Percentiles rank a stretch among this genome's conserved stretches.
Evolutionary conservation across 192 early-diverging fungal species (phyloP).

Genomic region (Phycomyces blakesleeanus): DNA sequence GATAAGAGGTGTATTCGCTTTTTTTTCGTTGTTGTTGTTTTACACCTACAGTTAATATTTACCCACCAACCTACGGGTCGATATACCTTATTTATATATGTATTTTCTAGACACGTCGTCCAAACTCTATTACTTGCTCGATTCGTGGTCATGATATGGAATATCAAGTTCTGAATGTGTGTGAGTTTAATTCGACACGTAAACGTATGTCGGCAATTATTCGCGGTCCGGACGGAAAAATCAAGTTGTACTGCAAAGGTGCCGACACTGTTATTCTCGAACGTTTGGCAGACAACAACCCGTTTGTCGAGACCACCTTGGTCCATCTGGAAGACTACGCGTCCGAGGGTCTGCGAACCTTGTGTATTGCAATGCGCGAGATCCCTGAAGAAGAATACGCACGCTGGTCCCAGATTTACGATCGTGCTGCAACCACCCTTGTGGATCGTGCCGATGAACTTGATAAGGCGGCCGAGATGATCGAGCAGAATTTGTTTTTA

Average conservation of each 20-base stretch:
- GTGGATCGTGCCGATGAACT: slow-evolving; percentile 83
- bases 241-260: slow-evolving; percentile 94
- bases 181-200: slow-evolving; percentile 97
- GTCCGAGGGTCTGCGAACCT: slow-evolving; percentile 90
- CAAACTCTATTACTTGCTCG: slow-evolving; percentile 51
- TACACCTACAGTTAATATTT: too few species aligned
- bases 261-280: slow-evolving; percentile 97
- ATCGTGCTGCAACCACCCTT: slow-evolving; percentile 87
- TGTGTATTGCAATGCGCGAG: slow-evolving; percentile 94
- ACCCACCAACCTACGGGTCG: too few species aligned
- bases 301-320: slow-evolving; percentile 70
- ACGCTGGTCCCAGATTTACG: slow-evolving; percentile 78
- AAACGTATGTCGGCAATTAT: slow-evolving; percentile 97
- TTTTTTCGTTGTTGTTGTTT: too few species aligned
- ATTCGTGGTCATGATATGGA: slow-evolving; percentile 51
- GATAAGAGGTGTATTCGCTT: too few species aligned
- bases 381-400: slow-evolving; percentile 85
- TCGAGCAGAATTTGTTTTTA: slow-evolving; percentile 89
- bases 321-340: slow-evolving; percentile 92
- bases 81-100: background rate
- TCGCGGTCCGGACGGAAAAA: slow-evolving; percentile 70
- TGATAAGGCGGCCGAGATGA: slow-evolving; percentile 90
- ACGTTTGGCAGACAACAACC: slow-evolving; percentile 72
- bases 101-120: slow-evolving; percentile 43
- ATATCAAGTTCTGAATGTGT: slow-evolving; percentile 91